A percentile compares a stretch with the other conserved stretches of the same genome.
phyloP scores from a whole-genome alignment of 495 filamentous ascomycete species.

The Hypoxylon fuscum region DNA sequence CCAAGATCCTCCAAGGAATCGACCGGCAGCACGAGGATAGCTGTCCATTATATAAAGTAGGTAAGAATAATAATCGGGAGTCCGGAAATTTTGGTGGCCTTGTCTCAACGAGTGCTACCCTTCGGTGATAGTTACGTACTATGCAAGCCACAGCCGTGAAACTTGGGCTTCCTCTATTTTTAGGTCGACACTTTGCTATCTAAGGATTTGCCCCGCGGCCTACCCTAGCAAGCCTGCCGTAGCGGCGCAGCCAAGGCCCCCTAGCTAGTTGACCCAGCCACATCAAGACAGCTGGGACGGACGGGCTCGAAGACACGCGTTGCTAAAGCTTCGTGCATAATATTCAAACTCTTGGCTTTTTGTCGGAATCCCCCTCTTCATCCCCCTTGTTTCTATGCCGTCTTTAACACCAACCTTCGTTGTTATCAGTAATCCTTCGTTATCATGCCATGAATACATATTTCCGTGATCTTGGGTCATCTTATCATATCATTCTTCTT shows the following conservation, averaged over 20 bases:
- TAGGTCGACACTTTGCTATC: constrained; percentile 14
- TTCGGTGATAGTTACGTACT: constrained; percentile 2
- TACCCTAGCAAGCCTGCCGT: constrained; percentile 22
- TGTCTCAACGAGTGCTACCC: not conserved
- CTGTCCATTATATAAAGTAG: constrained; percentile 7
- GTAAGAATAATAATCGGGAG: too few relatives aligned
- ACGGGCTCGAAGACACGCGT: too few relatives aligned
- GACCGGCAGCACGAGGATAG: not conserved
- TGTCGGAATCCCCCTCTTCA: constrained; percentile 18
- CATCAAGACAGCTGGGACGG: constrained; percentile 13
- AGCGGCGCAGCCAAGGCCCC: constrained; percentile 13
- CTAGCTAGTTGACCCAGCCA: constrained; percentile 22
- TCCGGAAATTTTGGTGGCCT: constrained; percentile 6
- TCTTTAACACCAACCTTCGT: constrained; percentile 4
- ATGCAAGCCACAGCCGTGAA: constrained; percentile 19
- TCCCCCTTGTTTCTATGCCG: constrained; percentile 18
- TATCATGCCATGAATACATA: not conserved
- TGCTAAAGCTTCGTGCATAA: constrained; percentile 1
- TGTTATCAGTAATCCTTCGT: not conserved
- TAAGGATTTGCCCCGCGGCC: constrained; percentile 7
- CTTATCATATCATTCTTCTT: too few relatives aligned
- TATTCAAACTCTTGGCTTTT: constrained; percentile 7
- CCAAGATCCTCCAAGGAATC: constrained; percentile 1
- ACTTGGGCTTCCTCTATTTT: constrained; percentile 32
- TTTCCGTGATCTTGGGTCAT: not conserved